Evolutionary conservation across 2,329 filamentous ascomycete genomes (phyloP), one percentile per base, ranked within the genome.

Genomic region (Aspergillus proliferans): DNA sequence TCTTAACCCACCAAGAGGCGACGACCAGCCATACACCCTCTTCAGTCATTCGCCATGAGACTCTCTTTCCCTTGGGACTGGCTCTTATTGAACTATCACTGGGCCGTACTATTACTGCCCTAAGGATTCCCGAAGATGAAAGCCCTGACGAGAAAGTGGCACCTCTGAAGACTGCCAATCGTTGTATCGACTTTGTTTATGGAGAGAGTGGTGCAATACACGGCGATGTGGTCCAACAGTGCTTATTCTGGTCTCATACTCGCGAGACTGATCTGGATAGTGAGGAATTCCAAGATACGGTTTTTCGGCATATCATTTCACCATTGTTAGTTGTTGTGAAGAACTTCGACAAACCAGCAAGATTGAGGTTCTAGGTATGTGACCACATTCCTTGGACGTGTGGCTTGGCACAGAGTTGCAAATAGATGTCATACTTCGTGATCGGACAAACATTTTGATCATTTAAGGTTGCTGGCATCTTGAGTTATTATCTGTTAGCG

Each of bases 1-100:
- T 53, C 3, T 10, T 19, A 18, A 18, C 19, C 1, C 5, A 21
- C 3, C 22, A n/a, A 18, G 45, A 28, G 2, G 42, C 7, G 26
- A 26, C 14, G 22, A 6, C 24, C n/a, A 15, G 18, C 12, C 2
- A 22, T 22, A 14, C 10, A 19, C 4, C 26, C 8, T 47, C 46
- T 6, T 24, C 43, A 28, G n/a, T 45, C 3, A 50, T 56, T 18
- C 14, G 42, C 28, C 54, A 48, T 33, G 40, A 53, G 6, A 47
- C 51, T 15, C 47, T 56, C 3, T 52, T 58, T 12, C 50, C 50
- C 2, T 47, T 56, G 2, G 55, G 48, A 1, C 30, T 56, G 9
- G 45, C 44, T 33, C 49, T 58, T 5, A 42, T 52, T 7, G 50
- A 52, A 12, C 47, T 54, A 14, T 50, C 50, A 7, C 26, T 52